These are phyloP conservation scores for Vitis rotundifolia DNA, from an alignment of 164 flowering plant species.

Conservation along the genomic window DNA sequence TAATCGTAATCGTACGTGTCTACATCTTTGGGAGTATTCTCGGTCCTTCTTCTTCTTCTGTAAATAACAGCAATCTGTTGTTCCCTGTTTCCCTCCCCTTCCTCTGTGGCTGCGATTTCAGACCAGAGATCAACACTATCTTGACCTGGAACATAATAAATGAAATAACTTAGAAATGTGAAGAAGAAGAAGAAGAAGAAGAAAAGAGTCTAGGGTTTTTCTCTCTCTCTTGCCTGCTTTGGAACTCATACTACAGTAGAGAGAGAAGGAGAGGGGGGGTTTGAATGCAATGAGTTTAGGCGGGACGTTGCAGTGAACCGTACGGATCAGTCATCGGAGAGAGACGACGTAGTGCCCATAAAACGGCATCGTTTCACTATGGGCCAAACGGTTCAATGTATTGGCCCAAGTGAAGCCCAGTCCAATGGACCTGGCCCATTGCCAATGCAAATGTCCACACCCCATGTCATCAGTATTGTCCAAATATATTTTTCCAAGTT, in stretches of 20 bases:
- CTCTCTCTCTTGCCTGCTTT: constrained; percentile 4
- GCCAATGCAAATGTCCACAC: too few relatives aligned
- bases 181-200: background rate
- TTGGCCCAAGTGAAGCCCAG: too few relatives aligned
- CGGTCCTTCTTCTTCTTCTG: constrained; percentile 40
- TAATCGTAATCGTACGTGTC: constrained; percentile 8
- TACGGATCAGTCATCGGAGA: background rate
- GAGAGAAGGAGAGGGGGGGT: background rate
- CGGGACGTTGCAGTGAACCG: background rate
- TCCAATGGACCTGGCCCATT: too few relatives aligned
- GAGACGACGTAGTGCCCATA: background rate
- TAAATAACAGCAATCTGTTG: constrained; percentile 38
- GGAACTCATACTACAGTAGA: background rate
- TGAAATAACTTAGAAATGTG: background rate
- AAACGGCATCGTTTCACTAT: too few relatives aligned
- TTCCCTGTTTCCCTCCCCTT: constrained; percentile 12
- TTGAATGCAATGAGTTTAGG: background rate
- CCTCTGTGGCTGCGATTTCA: constrained; percentile 37
- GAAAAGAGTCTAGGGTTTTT: background rate
- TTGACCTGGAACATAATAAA: constrained; percentile 17
- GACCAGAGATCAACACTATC: constrained; percentile 48
- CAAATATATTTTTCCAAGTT: too few relatives aligned
- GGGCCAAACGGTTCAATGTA: too few relatives aligned
- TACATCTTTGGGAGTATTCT: constrained; percentile 8
- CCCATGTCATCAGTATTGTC: too few relatives aligned